A percentile compares a stretch with the other conserved stretches of the same genome.
Evolutionary conservation across 2,329 filamentous ascomycete species (phyloP).

Genomic region (Claviceps digitariae): DNA sequence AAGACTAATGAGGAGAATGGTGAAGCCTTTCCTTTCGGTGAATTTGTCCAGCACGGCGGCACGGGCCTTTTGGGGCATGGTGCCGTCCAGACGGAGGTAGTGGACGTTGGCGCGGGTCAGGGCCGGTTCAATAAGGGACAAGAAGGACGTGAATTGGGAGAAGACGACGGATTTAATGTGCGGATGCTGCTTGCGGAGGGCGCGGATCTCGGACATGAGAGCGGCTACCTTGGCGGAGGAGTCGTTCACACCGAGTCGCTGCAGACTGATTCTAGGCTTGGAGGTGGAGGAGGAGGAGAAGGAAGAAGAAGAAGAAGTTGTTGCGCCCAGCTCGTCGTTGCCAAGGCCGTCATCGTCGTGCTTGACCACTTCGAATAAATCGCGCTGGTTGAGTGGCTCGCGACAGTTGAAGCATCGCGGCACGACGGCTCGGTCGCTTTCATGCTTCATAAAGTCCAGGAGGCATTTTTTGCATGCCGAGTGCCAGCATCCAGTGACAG

Average conservation of each 20-base stretch:
- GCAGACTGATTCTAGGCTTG: slow-evolving; percentile 42
- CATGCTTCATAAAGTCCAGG: slow-evolving; percentile 79
- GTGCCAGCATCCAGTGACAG: slow-evolving; percentile 95
- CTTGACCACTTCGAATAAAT: slow-evolving; percentile 84
- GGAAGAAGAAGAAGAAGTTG: too few species aligned
- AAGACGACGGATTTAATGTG: slow-evolving; percentile 83
- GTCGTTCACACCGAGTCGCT: slow-evolving; percentile 45
- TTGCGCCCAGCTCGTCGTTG: slow-evolving; percentile 14
- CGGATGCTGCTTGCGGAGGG: slow-evolving; percentile 50
- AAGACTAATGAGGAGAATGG: slow-evolving; percentile 69
- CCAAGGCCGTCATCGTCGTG: slow-evolving; percentile 45
- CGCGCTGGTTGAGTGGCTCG: slow-evolving; percentile 63
- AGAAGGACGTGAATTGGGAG: slow-evolving; percentile 93
- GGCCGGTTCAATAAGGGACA: slow-evolving; percentile 78
- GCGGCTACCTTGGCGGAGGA: slow-evolving; percentile 84
- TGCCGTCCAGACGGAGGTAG: slow-evolving; percentile 81
- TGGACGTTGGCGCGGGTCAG: slow-evolving; percentile 58
- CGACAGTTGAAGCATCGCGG: slow-evolving; percentile 88
- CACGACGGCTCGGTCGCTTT: slow-evolving; percentile 59
- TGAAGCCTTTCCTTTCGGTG: slow-evolving; percentile 42
- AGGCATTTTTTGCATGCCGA: slow-evolving; percentile 90
- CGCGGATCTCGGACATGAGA: slow-evolving; percentile 61
- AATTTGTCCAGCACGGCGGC: slow-evolving; percentile 69
- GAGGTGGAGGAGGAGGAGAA: slow-evolving; percentile 12
- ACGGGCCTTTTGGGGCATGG: slow-evolving; percentile 74